Evolutionary conservation across 352 stramenopile genomes (phyloP).

Genomic region (Globisporangium abappressorium): DNA sequence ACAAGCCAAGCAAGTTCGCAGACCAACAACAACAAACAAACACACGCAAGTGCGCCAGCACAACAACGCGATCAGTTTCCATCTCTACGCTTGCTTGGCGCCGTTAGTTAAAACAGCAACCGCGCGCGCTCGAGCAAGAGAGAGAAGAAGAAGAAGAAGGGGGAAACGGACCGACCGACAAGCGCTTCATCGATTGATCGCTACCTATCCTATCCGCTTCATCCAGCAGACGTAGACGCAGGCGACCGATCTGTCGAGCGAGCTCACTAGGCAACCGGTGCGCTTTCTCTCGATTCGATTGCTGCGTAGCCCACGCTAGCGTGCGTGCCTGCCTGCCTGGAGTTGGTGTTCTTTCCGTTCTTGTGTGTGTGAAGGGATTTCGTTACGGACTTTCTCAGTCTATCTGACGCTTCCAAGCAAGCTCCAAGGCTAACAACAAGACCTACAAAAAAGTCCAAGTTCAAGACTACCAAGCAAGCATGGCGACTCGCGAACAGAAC

Average conservation of each 20-base stretch:
- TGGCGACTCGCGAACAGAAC: conserved; percentile 14
- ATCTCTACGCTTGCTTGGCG: conserved; percentile 3
- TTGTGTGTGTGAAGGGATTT: neutral
- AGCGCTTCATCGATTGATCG: neutral
- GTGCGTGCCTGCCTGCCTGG: neutral
- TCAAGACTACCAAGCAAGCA: conserved; percentile 6
- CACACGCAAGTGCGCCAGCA: neutral
- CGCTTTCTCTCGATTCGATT: neutral
- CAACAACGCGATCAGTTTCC: conserved; percentile 8
- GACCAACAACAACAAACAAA: neutral
- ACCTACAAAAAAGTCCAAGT: neutral
- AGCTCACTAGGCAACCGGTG: neutral
- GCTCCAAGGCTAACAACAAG: neutral
- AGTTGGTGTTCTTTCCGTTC: neutral
- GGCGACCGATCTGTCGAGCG: neutral
- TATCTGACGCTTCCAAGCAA: neutral
- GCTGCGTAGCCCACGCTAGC: neutral
- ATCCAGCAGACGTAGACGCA: neutral
- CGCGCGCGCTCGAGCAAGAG: neutral
- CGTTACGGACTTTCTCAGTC: neutral
- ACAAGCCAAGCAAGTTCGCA: neutral
- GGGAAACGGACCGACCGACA: conserved; percentile 3
- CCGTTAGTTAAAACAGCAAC: neutral
- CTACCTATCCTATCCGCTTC: neutral
- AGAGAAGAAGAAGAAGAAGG: neutral